Base-by-base conservation (phyloP, 2,329 filamentous ascomycete genomes). In the Trichoderma sp. region DNA sequence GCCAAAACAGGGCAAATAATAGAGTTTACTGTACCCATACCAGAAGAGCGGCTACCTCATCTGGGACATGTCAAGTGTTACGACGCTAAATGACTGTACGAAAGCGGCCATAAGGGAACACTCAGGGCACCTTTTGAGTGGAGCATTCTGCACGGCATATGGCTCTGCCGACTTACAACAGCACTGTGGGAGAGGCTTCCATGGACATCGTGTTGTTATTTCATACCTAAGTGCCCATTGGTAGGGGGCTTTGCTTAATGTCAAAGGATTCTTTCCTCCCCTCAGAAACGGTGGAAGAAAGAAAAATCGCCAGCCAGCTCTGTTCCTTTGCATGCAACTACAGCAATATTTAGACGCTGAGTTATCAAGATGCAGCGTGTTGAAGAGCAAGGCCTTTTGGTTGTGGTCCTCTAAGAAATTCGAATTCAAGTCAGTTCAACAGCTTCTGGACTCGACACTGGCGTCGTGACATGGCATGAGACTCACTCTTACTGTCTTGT, bases 1-100 rank as follows among this genome's bases (percentile, higher is more conserved):
- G 21, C 8, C 3, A 24, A 24, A 13, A 8, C 2, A 4, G 1
- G 1, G 47, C n/a, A 3, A 5, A n/a, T 7, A 0, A 5, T 21
- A 5, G 8, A 49, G 47, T 49, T 13, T 10, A 13, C n/a, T 49
- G 2, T 24, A 49, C 47, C n/a, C 4, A 49, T 3, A 11, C 2
- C n/a, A 13, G 10, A 24, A 24, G 40, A 10, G 47, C n/a, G 3
- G n/a, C n/a, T 24, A 49, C 47, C 47, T 24, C n/a, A 49, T 49
- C 8, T 13, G 10, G 2, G n/a, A 24, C 47, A 49, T 49, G 21
- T 49, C 11, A 8, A n/a, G 47, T 24, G n/a, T 24, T 49, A 49
- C 47, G n/a, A 24, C n/a, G 10, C 47, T 49, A 24, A 21, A 49
- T 49, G 47, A 49, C 47, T 49, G n/a, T 49, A 49, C 47, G 47